phyloP scores from a whole-genome alignment of 2,329 filamentous ascomycete genomes.

The Beauveria sp. region DNA sequence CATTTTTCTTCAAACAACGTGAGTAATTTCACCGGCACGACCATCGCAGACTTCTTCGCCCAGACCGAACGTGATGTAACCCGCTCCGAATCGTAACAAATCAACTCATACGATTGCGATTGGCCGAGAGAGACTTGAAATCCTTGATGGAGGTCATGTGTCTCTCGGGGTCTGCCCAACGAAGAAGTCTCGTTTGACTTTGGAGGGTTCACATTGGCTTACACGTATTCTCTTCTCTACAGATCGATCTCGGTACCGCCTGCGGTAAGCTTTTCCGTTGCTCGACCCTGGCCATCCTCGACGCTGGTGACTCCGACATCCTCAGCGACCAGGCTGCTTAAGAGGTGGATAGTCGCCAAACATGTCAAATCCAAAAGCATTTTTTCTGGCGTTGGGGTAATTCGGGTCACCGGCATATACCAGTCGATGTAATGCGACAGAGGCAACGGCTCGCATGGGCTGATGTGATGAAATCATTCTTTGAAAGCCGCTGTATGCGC shows the following conservation, averaged over 20 bases:
- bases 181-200: constrained; percentile 84
- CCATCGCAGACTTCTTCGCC: constrained; percentile 17
- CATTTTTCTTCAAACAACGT: constrained; percentile 99
- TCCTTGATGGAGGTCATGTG: constrained; percentile 9
- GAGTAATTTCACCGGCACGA: constrained; percentile 45
- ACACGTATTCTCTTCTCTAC: constrained; percentile 35
- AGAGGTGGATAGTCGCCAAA: constrained; percentile 16
- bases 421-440: constrained; percentile 28
- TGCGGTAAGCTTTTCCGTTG: constrained; percentile 99
- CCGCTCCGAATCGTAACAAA: constrained; percentile 12
- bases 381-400: constrained; percentile 35
- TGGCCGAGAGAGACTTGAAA: not conserved
- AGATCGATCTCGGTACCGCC: constrained; percentile 97
- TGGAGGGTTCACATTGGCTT: constrained; percentile 71
- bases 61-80: constrained; percentile 10
- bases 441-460: constrained; percentile 19
- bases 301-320: constrained; percentile 98
- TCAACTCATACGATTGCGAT: constrained; percentile 11
- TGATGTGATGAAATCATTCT: constrained; percentile 5
- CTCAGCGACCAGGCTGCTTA: constrained; percentile 68
- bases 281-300: constrained; percentile 94
- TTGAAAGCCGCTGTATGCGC: not conserved
- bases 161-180: constrained; percentile 59
- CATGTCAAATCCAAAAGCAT: constrained; percentile 5
- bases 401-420: constrained; percentile 31